Base-by-base conservation (phyloP, 2,329 filamentous ascomycete genomes). In the Dothideomycetidae sp. region DNA sequence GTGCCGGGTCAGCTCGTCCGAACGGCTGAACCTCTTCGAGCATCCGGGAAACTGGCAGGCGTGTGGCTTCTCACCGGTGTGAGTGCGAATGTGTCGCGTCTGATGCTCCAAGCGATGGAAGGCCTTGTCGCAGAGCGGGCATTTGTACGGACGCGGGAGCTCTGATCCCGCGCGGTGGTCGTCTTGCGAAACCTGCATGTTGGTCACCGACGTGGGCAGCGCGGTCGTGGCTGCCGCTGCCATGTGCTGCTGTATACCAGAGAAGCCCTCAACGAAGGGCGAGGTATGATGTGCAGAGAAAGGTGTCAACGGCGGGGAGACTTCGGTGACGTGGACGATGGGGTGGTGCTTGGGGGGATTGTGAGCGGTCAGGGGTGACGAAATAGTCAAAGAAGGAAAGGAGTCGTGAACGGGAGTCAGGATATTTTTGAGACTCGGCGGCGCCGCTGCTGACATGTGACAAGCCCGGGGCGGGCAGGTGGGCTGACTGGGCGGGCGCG, bases 31-130 rank as follows among this genome's bases (percentile, higher is more conserved):
- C 53, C 88, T 83, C 66, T 96, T 96, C 50, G 82, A 88, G 74
- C 88, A 96, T 51, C 86, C 85, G 3, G 84, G 85, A 54, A 88
- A 94, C 58, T 83, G 78, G 73, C 88, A 98, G 44, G 82, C 86
- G 54, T 96, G 90, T 33, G 88, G 88, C 70, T 96, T 98, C 68
- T 98, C 88, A 52, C 88, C 90, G 0, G 88, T 98, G 62, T 98
- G 88, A 5, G 90, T 96, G 52, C 88, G 78, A 55, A 96, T 96
- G 62, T 98, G 88, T 51, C 77, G 63, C 42, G 74, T 79, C 69
- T 94, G 88, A 60, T 96, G 88, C 67, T 96, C 88, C 29, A 98
- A 71, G 45, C 90, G 84, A 68, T 96, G 90, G 65, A 98, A 98
- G 43, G 90, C 88, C 71, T 94, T 93, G 53, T 94, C 88, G 67